Evolutionary conservation across 1,284 basidiomycete genomes (phyloP), one percentile per base, ranked within the genome.

Genomic region (Bjerkandera adusta): DNA sequence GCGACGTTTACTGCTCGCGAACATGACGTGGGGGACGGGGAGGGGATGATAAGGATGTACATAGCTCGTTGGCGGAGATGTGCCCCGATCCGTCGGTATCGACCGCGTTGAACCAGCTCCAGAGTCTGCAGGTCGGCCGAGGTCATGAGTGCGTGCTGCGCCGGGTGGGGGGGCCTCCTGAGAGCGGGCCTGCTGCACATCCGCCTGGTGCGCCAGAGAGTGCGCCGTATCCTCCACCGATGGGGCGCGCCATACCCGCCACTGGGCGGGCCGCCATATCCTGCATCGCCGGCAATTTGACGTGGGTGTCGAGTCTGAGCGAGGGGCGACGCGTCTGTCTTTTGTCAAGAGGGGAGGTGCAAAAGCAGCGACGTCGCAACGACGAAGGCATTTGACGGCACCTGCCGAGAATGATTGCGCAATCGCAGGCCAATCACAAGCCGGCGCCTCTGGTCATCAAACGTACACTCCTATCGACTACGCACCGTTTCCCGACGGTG

Each of bases 71-170:
- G 10, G 81, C 78, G 41, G 73, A 74, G 57, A 91, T 88, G 48
- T 72, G 68, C 0, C 83, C 84, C 12, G 84, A 86, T 66, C 79
- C 59, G 63, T 90, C 81, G 1, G 66, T 65, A 63, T 91, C 89
- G 24, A 90, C 88, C 11, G 81, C 66, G 34, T 61, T 56, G 66
- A 91, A 92, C 84, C 85, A 88, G 44, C 55, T 66, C 85, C 85
- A 89, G 7, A 89, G 60, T 57, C 85, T 88, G 45, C 21, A n/a
- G 11, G n/a, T 30, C 15, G 38, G n/a, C 33, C 20, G 22, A 15
- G 24, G 36, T 45, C 29, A 37, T 33, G 22, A 13, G 16, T 27
- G 13, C 26, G 6, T 18, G n/a, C n/a, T n/a, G n/a, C 78, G 35
- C 83, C 83, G 11, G 79, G 72, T 15, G 84, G 84, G 7, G 79